Percentiles rank a stretch among this genome's conserved stretches.
Evolutionary conservation across 129 eudicot genomes (phyloP).

Genomic region (Glebionis coronaria): DNA sequence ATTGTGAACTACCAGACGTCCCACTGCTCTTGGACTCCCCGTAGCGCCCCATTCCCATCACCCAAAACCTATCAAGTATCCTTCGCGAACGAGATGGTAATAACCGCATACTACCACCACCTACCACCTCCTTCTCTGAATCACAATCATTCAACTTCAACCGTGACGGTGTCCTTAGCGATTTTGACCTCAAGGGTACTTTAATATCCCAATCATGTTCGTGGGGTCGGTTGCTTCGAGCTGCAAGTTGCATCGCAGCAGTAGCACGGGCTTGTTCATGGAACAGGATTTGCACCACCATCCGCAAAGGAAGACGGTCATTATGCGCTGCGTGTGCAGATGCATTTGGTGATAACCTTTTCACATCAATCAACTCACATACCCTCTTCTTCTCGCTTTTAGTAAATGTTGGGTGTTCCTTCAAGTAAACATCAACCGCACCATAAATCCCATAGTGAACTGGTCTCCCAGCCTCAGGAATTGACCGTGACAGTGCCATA

Average conservation of each 20-base stretch:
- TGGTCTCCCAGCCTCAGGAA: conserved; percentile 80
- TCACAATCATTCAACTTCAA: no score
- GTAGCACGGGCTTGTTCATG: conserved; percentile 71
- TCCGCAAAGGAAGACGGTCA: conserved; percentile 75
- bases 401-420: conserved; percentile 62
- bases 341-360: conserved; percentile 55
- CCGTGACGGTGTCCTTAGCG: no score
- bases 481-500: conserved; percentile 37
- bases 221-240: conserved; percentile 20
- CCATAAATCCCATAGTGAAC: conserved; percentile 72
- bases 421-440: conserved; percentile 71
- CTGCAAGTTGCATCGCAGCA: conserved; percentile 33
- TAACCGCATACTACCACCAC: no score
- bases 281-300: no score
- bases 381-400: conserved; percentile 70
- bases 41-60: no score
- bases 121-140: no score
- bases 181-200: no score
- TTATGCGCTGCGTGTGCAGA: conserved; percentile 86
- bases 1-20: no score
- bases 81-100: no score
- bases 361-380: conserved; percentile 70
- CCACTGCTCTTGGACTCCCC: no score
- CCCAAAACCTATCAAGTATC: no score
- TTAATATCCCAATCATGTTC: no score